Evolutionary conservation across 2,329 filamentous ascomycete genomes (phyloP).

Genomic region (Colletotrichum plurivorum): DNA sequence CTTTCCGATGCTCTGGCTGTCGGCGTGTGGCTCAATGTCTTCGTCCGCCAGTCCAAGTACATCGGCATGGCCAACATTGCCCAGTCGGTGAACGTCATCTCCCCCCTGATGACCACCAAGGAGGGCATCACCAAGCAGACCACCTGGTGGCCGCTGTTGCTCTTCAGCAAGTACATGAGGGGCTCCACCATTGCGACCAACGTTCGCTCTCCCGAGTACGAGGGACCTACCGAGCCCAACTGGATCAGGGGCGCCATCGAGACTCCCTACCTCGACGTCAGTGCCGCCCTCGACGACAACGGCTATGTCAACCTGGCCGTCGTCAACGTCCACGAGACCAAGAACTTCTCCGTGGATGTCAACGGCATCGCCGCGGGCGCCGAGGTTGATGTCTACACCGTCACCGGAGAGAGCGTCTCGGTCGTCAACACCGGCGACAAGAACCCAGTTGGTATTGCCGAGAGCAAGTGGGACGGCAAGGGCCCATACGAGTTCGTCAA

Average conservation of each 20-base stretch:
- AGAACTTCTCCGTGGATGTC: constrained; percentile 72
- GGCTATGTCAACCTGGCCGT: constrained; percentile 78
- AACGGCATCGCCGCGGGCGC: constrained; percentile 63
- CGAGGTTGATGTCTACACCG: constrained; percentile 72
- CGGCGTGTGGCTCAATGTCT: constrained; percentile 81
- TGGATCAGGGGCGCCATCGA: constrained; percentile 78
- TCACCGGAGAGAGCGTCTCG: constrained; percentile 70
- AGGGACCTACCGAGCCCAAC: constrained; percentile 74
- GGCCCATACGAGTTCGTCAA: constrained; percentile 76
- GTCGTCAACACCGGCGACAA: constrained; percentile 74
- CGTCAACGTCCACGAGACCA: constrained; percentile 77
- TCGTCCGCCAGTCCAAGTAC: constrained; percentile 78
- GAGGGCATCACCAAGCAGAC: constrained; percentile 78
- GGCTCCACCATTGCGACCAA: constrained; percentile 78
- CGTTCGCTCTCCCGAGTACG: constrained; percentile 74
- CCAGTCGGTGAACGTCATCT: constrained; percentile 84
- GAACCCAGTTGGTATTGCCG: constrained; percentile 67
- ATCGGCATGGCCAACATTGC: constrained; percentile 86
- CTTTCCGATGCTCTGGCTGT: constrained; percentile 84
- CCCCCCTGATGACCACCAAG: constrained; percentile 79
- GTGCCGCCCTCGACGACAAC: constrained; percentile 69
- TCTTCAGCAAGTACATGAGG: constrained; percentile 77
- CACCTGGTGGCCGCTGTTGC: constrained; percentile 80
- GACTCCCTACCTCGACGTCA: constrained; percentile 79
- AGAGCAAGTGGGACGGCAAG: constrained; percentile 71